Evolutionary conservation across 345 rosid genomes (phyloP), one percentile per base, ranked within the genome.

Genomic region (Dipteronia dyeriana): DNA sequence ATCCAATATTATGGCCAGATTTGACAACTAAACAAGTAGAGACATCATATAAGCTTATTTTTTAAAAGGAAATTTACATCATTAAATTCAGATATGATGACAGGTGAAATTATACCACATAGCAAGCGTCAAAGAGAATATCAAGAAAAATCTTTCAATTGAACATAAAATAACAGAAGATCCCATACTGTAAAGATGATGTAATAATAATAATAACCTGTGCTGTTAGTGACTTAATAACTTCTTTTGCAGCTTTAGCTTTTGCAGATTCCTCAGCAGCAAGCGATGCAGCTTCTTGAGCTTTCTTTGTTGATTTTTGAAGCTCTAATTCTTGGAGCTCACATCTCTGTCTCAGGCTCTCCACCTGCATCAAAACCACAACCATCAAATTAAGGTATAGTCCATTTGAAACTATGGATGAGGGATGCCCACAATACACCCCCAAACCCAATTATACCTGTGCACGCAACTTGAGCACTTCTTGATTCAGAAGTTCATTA

Each of bases 161-260:
- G 75, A 78, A 49, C 8, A 51, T 62, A 49, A 47, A 41, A 20
- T 13, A 62, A 25, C 31, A 14, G 63, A 5, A 68, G 26, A 57
- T 63, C n/a, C 60, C 43, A 73, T 5, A 29, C 19, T 68, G 59
- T 53, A 34, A 71, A 72, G 45, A 23, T 39, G 9, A 22, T 20
- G 61, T 13, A 16, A 76, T 31, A 64, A 83, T 76, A 49, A 74
- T 83, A 69, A 54, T 68, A 71, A 92, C 99, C 97, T 94, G 98
- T 53, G 93, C 88, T 69, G 98, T 96, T 53, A 96, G 90, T 16
- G 97, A 96, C 82, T 90, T 96, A 74, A 96, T 94, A 74, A 94
- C 99, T 72, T 96, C 99, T 85, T 94, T 96, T 79, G 97, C 97
- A 68, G 94, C 95, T 88, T 84, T 90, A 63, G 95, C 89, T 85